Evolutionary conservation across 1,284 basidiomycete species (phyloP), one percentile per base, ranked within the genome.

Genomic region (Prillingera fragicola): DNA sequence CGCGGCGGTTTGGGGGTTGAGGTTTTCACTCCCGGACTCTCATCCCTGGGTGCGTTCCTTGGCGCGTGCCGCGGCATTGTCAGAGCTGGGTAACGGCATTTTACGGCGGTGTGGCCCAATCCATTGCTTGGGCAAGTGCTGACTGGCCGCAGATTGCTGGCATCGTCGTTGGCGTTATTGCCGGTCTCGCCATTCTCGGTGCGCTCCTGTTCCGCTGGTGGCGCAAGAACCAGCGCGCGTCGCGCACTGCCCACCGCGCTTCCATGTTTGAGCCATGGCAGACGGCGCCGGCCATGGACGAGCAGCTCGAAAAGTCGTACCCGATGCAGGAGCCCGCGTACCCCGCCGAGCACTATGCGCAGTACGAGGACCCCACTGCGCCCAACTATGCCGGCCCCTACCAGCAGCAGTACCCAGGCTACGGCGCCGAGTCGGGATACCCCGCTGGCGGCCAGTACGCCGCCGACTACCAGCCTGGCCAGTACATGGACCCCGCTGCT

Each of bases 211-310:
- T 63, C 6, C 51, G 57, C 25, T 53, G 42, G 4, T 41, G 63
- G 33, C 44, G 64, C 29, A 62, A 64, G 43, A 54, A 56, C 37
- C 48, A 54, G 14, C 45, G 65, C 19, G 50, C 51, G 2, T 57
- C 55, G 41, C 48, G 65, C 31, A 65, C 60, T 4, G 50, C 52
- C 26, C 54, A 60, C 41, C 43, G 65, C 22, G 57, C 54, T 26
- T 62, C 61, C 17, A 60, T 69, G 59, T 67, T 67, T 38, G 67
- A 67, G 37, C 56, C 60, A 3, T 67, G 65, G 64, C 59, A 41
- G 52, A 55, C 49, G 2, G 38, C 49, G 4, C 54, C 62, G 3
- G 56, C 54, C 9, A 46, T 62, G 22, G 63, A 64, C 29, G 62
- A 62, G 33, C 36, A 29, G 23, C 26, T 31, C 23, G 46, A 52